Conservation (phyloP, 148 eudicot species). For the Heliosperma pusillum region DNA sequence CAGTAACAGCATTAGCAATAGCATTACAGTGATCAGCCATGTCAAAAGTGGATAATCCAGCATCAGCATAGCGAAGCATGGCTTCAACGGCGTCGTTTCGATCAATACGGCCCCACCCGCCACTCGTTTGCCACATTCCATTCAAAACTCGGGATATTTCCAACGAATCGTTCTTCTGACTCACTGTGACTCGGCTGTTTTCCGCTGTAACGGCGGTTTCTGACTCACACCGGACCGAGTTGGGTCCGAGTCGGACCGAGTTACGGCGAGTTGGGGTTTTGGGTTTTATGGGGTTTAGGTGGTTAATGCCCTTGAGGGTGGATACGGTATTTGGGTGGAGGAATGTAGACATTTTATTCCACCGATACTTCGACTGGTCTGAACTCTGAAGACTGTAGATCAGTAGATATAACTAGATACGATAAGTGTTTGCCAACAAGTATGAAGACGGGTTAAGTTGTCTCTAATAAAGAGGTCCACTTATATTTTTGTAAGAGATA, state of each 20-base stretch:
- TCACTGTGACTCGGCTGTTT: constrained; percentile 39
- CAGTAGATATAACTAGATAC: too few species aligned
- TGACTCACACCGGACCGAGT: constrained; percentile 40
- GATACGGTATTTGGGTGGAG: constrained; percentile 13
- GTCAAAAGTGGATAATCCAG: constrained; percentile 80
- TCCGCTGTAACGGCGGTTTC: constrained; percentile 25
- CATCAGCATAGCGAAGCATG: constrained; percentile 79
- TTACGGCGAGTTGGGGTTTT: constrained; percentile 22
- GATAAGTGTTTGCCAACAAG: too few species aligned
- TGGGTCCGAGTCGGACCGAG: constrained; percentile 24
- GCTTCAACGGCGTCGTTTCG: constrained; percentile 81
- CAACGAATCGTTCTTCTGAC: constrained; percentile 58
- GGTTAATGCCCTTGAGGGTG: constrained; percentile 15
- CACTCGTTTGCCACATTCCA: constrained; percentile 99
- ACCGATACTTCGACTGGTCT: too few species aligned
- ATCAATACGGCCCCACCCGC: constrained; percentile 94
- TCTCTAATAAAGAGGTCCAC: too few species aligned
- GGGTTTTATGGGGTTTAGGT: constrained; percentile 25
- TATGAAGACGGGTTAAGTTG: too few species aligned
- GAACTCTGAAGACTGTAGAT: too few species aligned
- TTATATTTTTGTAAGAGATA: too few species aligned
- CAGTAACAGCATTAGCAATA: background rate
- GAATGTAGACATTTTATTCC: constrained; percentile 14
- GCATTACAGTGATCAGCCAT: constrained; percentile 82
- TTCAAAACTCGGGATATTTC: constrained; percentile 80